Evolutionary conservation across 2,329 filamentous ascomycete species (phyloP).

Genomic region (Nakataea oryzae): DNA sequence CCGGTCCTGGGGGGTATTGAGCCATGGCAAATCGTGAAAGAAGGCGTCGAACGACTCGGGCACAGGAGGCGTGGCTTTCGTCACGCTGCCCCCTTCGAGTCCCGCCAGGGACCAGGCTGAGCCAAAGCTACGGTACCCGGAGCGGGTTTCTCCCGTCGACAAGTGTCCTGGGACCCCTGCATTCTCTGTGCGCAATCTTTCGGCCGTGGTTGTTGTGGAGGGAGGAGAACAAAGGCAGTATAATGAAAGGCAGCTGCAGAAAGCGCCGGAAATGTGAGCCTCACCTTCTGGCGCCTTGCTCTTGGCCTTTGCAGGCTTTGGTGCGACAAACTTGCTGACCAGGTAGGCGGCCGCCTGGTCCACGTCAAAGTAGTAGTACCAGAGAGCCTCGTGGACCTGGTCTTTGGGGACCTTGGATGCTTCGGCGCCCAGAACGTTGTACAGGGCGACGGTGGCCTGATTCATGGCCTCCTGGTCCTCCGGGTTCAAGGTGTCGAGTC

Average conservation of each 20-base stretch:
- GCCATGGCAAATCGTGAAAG: constrained; percentile 82
- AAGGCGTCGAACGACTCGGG: constrained; percentile 38
- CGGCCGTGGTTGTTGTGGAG: background rate
- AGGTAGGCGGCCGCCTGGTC: constrained; percentile 77
- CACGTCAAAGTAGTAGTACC: constrained; percentile 94
- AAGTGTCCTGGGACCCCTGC: background rate
- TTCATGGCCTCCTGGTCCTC: constrained; percentile 45
- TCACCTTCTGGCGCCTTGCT: constrained; percentile 12
- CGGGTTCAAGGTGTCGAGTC: constrained; percentile 32
- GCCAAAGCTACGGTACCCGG: background rate
- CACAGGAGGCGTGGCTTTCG: background rate
- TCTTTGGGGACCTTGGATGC: constrained; percentile 42
- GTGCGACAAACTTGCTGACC: constrained; percentile 49
- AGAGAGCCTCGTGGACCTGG: constrained; percentile 82
- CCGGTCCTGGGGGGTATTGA: constrained; percentile 57
- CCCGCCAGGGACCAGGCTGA: background rate
- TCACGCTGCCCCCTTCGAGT: background rate
- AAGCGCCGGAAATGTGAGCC: constrained; percentile 6
- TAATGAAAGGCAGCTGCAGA: background rate
- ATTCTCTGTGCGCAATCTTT: background rate
- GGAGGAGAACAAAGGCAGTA: background rate
- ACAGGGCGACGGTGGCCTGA: constrained; percentile 56
- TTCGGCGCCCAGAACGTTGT: constrained; percentile 50
- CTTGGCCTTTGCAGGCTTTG: constrained; percentile 21
- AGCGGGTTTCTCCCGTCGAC: background rate